Percentiles rank a stretch among this genome's conserved stretches.
phyloP scores from a whole-genome alignment of 148 eudicot genomes.

The Nepenthes mirabilis region DNA sequence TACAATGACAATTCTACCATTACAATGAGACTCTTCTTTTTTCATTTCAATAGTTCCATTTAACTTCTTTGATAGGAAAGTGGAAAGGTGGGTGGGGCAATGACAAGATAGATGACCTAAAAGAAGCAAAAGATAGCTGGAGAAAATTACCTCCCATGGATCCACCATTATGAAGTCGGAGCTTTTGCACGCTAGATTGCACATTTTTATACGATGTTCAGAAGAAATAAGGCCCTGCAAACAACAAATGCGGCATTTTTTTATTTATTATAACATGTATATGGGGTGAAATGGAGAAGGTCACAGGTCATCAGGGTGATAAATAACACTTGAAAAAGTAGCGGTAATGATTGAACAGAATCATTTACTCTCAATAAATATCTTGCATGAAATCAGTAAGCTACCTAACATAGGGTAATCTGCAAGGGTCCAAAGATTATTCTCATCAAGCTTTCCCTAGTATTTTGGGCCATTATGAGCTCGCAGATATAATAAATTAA shows the following conservation, averaged over 20 bases:
- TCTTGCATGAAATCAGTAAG: not conserved
- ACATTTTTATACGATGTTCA: conserved; percentile 74
- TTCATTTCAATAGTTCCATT: too few relatives aligned
- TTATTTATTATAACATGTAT: not conserved
- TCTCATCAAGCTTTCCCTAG: too few relatives aligned
- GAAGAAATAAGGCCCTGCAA: conserved; percentile 68
- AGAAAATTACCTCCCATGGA: conserved; percentile 77
- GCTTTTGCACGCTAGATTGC: conserved; percentile 67
- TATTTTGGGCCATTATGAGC: too few relatives aligned
- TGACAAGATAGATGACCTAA: not conserved
- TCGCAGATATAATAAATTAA: too few relatives aligned
- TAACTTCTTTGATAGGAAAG: too few relatives aligned
- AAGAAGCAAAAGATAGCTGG: not conserved
- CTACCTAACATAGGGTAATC: not conserved
- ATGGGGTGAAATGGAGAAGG: not conserved
- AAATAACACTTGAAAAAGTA: too few relatives aligned
- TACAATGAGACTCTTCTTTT: too few relatives aligned
- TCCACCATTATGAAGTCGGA: conserved; percentile 86
- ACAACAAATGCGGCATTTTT: conserved; percentile 2
- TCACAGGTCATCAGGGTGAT: too few relatives aligned
- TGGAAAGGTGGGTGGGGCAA: too few relatives aligned
- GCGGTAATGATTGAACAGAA: too few relatives aligned
- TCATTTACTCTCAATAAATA: too few relatives aligned
- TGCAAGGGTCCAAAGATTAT: not conserved
- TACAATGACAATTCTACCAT: too few relatives aligned